Evolutionary conservation across 1,284 basidiomycete species (phyloP).

Genomic region (Fomitopsis schrenkii): DNA sequence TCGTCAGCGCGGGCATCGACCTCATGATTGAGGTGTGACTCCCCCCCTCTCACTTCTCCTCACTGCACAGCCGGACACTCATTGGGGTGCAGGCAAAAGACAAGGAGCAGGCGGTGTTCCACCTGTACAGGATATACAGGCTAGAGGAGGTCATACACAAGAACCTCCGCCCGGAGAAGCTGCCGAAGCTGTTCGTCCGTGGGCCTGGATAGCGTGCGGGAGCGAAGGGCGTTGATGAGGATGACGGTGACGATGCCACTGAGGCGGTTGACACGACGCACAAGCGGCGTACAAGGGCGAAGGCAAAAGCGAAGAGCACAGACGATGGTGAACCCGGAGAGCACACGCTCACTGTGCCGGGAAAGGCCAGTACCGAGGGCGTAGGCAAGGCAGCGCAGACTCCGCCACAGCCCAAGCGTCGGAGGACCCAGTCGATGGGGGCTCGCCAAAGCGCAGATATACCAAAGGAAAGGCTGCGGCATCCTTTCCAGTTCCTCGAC

Average conservation of each 20-base stretch:
- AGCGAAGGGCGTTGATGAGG: constrained; percentile 1
- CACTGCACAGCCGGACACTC: too few relatives aligned
- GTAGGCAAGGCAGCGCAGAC: too few relatives aligned
- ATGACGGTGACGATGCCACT: not conserved
- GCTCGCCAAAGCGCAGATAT: too few relatives aligned
- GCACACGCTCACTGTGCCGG: too few relatives aligned
- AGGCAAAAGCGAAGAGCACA: not conserved
- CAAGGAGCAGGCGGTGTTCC: constrained; percentile 91
- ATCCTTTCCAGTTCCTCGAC: too few relatives aligned
- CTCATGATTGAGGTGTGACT: constrained; percentile 78
- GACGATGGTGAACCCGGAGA: not conserved
- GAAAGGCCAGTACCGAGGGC: too few relatives aligned
- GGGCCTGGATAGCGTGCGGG: constrained; percentile 12
- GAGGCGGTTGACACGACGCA: not conserved
- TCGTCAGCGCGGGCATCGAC: constrained; percentile 42
- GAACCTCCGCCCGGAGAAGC: constrained; percentile 34
- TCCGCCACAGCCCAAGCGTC: too few relatives aligned
- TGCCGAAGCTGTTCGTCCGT: constrained; percentile 38
- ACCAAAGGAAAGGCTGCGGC: too few relatives aligned
- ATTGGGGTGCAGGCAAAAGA: constrained; percentile 59
- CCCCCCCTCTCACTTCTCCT: not conserved
- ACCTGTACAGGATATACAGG: constrained; percentile 77
- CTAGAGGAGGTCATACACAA: constrained; percentile 63
- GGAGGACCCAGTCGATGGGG: too few relatives aligned
- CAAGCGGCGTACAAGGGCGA: not conserved